These are phyloP conservation scores for Saccharomycopsis hybrid DNA, from an alignment of 1,139 yeast species.

Conservation along the genomic window DNA sequence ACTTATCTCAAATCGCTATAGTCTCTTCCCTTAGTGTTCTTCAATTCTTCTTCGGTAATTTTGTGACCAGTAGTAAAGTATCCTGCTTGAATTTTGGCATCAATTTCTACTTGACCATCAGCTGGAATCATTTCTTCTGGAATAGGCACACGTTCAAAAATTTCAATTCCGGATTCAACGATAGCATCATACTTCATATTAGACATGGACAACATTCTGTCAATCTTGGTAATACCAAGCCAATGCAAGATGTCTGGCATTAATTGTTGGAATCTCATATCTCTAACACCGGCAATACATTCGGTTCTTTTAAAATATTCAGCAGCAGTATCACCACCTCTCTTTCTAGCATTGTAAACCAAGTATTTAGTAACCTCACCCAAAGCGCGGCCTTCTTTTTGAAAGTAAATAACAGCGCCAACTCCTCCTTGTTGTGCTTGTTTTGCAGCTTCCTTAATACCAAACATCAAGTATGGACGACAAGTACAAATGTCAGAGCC, in stretches of 20 bases:
- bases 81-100: conserved; percentile 58
- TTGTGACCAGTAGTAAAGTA: conserved; percentile 53
- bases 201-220: conserved; percentile 58
- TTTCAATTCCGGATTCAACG: conserved; percentile 52
- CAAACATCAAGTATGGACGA: conserved; percentile 55
- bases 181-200: conserved; percentile 64
- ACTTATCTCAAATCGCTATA: conserved; percentile 35
- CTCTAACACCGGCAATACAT: conserved; percentile 59
- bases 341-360: conserved; percentile 60
- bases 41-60: conserved; percentile 44
- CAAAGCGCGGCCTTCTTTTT: conserved; percentile 59
- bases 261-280: conserved; percentile 57
- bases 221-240: conserved; percentile 53
- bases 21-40: conserved; percentile 44
- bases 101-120: conserved; percentile 59
- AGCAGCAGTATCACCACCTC: conserved; percentile 59
- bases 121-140: conserved; percentile 59
- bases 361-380: conserved; percentile 62
- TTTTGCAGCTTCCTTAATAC: conserved; percentile 56
- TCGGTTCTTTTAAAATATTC: conserved; percentile 60
- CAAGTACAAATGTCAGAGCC: conserved; percentile 62
- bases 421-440: conserved; percentile 58
- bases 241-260: conserved; percentile 65
- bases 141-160: conserved; percentile 51
- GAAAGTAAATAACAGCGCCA: conserved; percentile 53